These are phyloP conservation scores for Macrocystidia cucumis DNA, from an alignment of 1,284 basidiomycete species.

Conservation along the genomic window DNA sequence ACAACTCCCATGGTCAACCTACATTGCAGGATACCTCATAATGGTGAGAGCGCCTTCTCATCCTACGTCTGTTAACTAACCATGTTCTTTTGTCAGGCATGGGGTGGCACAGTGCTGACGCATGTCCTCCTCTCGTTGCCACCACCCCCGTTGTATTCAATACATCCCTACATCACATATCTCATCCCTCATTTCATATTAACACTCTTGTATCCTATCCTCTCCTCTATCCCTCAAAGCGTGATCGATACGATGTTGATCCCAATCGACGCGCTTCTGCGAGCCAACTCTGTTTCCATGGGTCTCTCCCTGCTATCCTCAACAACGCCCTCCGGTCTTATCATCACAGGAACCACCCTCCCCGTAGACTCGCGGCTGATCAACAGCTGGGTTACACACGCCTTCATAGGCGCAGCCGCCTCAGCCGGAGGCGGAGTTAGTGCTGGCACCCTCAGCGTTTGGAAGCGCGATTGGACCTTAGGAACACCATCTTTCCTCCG, in stretches of 20 bases:
- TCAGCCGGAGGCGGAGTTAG: conserved; percentile 33
- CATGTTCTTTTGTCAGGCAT: conserved; percentile 22
- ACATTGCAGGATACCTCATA: conserved; percentile 35
- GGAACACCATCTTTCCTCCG: conserved; percentile 32
- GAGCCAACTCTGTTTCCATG: conserved; percentile 29
- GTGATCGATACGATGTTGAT: conserved; percentile 33
- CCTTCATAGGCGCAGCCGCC: conserved; percentile 34
- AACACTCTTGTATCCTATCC: conserved; percentile 32
- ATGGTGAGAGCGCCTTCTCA: conserved; percentile 23
- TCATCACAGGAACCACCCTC: too few relatives aligned
- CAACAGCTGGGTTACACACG: conserved; percentile 30
- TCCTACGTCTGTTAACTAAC: neutral
- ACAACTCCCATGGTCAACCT: conserved; percentile 28
- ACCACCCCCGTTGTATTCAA: conserved; percentile 36
- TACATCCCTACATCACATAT: conserved; percentile 37
- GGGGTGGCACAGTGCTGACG: conserved; percentile 36
- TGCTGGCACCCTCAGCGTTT: conserved; percentile 32
- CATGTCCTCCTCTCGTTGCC: conserved; percentile 33
- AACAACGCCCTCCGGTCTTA: conserved; percentile 11
- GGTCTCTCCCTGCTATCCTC: conserved; percentile 23
- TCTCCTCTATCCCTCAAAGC: conserved; percentile 12
- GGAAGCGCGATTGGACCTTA: conserved; percentile 31
- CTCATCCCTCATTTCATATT: conserved; percentile 32
- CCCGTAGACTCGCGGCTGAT: conserved; percentile 23
- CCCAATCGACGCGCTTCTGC: conserved; percentile 38